These are phyloP conservation scores for Pseudoturritis turrita DNA, from an alignment of 345 rosid species.

Conservation along the genomic window DNA sequence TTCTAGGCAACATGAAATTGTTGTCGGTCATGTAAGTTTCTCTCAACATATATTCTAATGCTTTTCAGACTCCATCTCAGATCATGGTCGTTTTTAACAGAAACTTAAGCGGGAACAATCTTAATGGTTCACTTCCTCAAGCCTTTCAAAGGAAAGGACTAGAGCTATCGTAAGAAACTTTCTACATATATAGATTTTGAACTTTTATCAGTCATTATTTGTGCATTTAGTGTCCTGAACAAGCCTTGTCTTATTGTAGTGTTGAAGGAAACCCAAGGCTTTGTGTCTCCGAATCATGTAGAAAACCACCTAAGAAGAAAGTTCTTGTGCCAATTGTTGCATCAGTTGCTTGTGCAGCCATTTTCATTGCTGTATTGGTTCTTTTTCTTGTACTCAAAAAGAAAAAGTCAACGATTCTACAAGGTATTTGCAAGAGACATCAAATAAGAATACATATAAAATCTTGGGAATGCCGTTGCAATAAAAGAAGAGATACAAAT, in stretches of 20 bases:
- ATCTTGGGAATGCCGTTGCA: neutral
- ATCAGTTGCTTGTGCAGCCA: neutral
- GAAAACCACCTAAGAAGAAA: neutral
- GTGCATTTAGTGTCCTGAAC: neutral
- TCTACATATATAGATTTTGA: neutral
- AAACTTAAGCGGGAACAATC: constrained; percentile 31
- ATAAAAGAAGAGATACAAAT: neutral
- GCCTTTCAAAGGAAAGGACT: neutral
- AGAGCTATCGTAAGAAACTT: neutral
- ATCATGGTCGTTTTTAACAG: constrained; percentile 8
- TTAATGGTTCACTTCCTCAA: constrained; percentile 34
- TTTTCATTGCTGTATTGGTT: neutral
- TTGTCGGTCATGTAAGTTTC: constrained; percentile 40
- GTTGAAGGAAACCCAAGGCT: constrained; percentile 9
- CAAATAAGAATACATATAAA: neutral
- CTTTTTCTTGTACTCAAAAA: neutral
- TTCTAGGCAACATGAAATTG: constrained; percentile 32
- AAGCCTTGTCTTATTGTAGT: neutral
- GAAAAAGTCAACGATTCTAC: neutral
- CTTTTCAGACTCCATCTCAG: neutral
- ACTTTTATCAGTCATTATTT: neutral
- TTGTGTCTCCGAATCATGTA: neutral
- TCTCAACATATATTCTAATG: neutral
- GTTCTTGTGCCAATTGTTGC: neutral
- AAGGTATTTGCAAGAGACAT: neutral